Evolutionary conservation across 441 rosid species (phyloP), one percentile per base, ranked within the genome.

Genomic region (Populus hybrid): DNA sequence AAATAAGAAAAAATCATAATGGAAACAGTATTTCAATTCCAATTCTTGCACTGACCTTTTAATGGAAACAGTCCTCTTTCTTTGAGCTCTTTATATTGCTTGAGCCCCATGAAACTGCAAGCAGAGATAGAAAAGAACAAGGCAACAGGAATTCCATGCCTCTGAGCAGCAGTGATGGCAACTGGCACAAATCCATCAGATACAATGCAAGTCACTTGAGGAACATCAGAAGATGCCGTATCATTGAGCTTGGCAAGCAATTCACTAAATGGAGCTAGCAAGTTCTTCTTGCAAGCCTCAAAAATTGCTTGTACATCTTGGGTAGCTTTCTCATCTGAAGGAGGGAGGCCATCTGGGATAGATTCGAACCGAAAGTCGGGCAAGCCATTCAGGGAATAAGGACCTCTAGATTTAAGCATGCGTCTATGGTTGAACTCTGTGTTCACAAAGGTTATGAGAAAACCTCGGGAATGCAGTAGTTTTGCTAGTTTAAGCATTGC

Each of bases 401-500:
- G 9, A 28, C 74, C 65, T 50, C 59, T 18, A 30, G 65, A 50
- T 28, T 71, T 34, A 71, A 72, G 65, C 9, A 72, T 28, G 8
- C 65, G 36, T 4, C 23, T 53, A 10, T 72, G 64, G 23, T 28
- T 61, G 8, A 21, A 3, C 28, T 9, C 66, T 9, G 66, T 61
- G 12, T 61, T 21, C 28, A 61, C 28, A 18, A 53, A 72, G 30
- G 74, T 28, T 7, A 72, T 28, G 74, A 5, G 64, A 14, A 72
- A 28, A 10, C 74, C 66, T 20, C 30, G 53, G 74, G 2, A 18
- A 61, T 72, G 66, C 0, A 72, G 26, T 72, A 53, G 23, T 34
- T 72, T 72, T 71, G 74, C 65, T 18, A 72, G 66, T 20, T 72
- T 28, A 46, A 72, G 26, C 74, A 72, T 53, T 28, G 74, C 9